A percentile compares a stretch with the other conserved stretches of the same genome.
Conservation (phyloP, 1,284 basidiomycete species). For the Heterobasidion parviporum region DNA sequence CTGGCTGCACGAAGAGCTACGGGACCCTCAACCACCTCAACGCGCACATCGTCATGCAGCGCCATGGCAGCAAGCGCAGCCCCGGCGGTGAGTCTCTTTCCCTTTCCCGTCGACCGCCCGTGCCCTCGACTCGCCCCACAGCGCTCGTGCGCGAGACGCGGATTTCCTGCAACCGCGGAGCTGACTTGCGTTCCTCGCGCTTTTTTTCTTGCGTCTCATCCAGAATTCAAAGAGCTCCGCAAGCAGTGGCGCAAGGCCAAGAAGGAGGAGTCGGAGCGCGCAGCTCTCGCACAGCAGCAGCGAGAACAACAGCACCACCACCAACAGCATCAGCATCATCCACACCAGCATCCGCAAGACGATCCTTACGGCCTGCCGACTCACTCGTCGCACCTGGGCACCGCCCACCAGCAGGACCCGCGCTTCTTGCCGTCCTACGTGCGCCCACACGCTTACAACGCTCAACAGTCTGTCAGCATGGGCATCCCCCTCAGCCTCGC, state of each 20-base stretch:
- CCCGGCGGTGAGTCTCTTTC: constrained; percentile 58
- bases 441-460: constrained; percentile 1
- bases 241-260: constrained; percentile 94
- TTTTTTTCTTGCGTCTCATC: constrained; percentile 1
- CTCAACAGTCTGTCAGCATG: not conserved
- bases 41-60: constrained; percentile 90
- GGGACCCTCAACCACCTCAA: constrained; percentile 90
- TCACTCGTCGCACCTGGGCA: constrained; percentile 9
- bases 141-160: not conserved
- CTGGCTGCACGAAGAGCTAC: constrained; percentile 79
- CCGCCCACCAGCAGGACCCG: constrained; percentile 5
- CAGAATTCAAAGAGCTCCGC: constrained; percentile 96
- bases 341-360: constrained; percentile 8
- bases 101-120: constrained; percentile 6
- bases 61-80: constrained; percentile 78
- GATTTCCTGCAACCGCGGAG: too few relatives aligned
- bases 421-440: constrained; percentile 4
- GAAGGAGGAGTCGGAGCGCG: constrained; percentile 46
- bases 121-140: too few relatives aligned
- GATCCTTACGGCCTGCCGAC: constrained; percentile 3
- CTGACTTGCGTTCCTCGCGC: not conserved
- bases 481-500: not conserved
- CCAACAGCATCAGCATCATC: constrained; percentile 7
- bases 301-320: constrained; percentile 1
- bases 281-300: constrained; percentile 1